These are phyloP conservation scores for Hymenoscyphus infarciens DNA, from an alignment of 2,329 filamentous ascomycete species.

Conservation along the genomic window DNA sequence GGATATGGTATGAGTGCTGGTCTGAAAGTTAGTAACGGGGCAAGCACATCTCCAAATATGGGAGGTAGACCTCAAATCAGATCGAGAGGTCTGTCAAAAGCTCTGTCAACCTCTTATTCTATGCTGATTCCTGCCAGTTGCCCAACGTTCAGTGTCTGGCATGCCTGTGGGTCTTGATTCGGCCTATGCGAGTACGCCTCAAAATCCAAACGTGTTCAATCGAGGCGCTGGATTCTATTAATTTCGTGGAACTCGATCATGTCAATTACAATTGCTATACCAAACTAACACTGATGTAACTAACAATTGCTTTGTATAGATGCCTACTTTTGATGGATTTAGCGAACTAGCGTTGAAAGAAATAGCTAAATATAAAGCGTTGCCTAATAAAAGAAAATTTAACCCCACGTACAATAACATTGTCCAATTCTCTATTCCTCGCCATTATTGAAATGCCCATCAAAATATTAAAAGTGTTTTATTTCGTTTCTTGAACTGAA, in stretches of 20 bases:
- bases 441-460: not conserved
- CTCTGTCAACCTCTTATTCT: not conserved
- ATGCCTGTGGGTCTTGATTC: constrained; percentile 17
- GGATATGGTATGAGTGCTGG: constrained; percentile 37
- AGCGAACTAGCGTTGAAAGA: not conserved
- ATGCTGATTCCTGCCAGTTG: not conserved
- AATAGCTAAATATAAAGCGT: not conserved
- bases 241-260: constrained; percentile 5
- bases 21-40: constrained; percentile 34
- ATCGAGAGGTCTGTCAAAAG: constrained; percentile 27
- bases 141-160: constrained; percentile 24
- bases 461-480: not conserved
- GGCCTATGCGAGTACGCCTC: constrained; percentile 15
- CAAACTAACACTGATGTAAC: constrained; percentile 1
- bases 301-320: constrained; percentile 3
- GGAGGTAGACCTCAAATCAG: constrained; percentile 21
- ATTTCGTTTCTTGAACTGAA: not conserved
- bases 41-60: constrained; percentile 13
- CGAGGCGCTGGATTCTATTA: constrained; percentile 18
- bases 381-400: not conserved
- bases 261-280: not conserved
- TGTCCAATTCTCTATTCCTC: not conserved
- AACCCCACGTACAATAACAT: not conserved
- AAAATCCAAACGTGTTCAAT: constrained; percentile 22
- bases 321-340: not conserved